Conservation (phyloP, 306 rosid genomes). For the Lithocarpus polystachyus region DNA sequence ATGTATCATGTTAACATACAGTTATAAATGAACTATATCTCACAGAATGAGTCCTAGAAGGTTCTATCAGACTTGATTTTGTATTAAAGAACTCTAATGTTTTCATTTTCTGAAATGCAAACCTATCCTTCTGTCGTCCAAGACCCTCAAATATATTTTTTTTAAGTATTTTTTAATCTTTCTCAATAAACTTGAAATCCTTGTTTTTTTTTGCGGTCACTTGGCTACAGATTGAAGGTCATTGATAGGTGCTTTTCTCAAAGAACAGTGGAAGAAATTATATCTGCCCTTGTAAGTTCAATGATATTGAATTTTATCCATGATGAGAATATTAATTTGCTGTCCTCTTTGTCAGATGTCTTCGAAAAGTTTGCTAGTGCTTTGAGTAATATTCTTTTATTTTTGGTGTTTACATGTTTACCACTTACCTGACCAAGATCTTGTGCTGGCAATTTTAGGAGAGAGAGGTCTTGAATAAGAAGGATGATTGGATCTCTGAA, state of each 20-base stretch:
- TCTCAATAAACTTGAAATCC: background rate
- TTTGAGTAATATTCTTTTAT: background rate
- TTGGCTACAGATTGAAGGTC: constrained; percentile 54
- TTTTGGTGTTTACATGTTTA: constrained; percentile 12
- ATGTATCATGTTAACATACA: no score
- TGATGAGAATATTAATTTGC: background rate
- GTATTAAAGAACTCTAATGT: no score
- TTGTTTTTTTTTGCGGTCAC: constrained; percentile 4
- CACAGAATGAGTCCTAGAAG: no score
- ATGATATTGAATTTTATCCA: constrained; percentile 10
- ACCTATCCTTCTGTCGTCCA: no score
- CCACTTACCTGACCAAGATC: constrained; percentile 15
- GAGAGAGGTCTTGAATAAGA: constrained; percentile 40
- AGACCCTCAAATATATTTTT: no score
- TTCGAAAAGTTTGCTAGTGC: background rate
- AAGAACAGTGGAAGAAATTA: constrained; percentile 68
- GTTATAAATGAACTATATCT: no score
- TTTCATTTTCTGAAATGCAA: no score
- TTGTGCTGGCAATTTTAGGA: constrained; percentile 47
- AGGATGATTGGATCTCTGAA: constrained; percentile 56
- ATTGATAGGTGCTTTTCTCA: constrained; percentile 82
- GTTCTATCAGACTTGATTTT: no score
- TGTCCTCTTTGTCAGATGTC: background rate
- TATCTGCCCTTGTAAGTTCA: constrained; percentile 72
- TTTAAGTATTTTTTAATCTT: background rate